Conservation (phyloP, 768 basidiomycete genomes). For the Sistotremastrum suecicum region DNA sequence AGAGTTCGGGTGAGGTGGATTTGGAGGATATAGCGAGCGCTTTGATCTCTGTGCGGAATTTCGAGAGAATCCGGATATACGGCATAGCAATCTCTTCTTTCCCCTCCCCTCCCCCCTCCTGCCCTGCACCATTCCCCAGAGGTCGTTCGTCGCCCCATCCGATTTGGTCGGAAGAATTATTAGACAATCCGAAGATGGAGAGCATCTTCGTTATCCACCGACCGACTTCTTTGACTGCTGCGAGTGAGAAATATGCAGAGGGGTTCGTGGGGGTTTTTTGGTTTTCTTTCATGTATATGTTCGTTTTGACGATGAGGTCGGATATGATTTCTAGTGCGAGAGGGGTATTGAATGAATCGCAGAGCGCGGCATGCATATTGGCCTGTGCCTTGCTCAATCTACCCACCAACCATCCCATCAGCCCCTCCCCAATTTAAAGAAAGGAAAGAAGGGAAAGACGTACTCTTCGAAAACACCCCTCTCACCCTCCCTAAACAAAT, state of each 20-base stretch:
- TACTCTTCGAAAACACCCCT: too few relatives aligned
- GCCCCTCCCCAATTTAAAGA: too few relatives aligned
- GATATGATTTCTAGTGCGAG: slow-evolving; percentile 60
- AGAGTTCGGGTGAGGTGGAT: background rate
- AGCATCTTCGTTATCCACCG: slow-evolving; percentile 34
- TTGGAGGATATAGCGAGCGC: slow-evolving; percentile 65
- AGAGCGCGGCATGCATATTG: slow-evolving; percentile 73
- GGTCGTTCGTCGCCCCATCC: slow-evolving; percentile 73
- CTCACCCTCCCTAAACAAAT: too few relatives aligned
- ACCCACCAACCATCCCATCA: too few relatives aligned
- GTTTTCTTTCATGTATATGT: slow-evolving; percentile 71
- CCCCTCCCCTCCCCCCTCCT: slow-evolving; percentile 27
- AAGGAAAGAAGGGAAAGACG: too few relatives aligned
- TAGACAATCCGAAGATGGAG: slow-evolving; percentile 66
- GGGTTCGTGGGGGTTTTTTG: slow-evolving; percentile 34
- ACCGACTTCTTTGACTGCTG: slow-evolving; percentile 40
- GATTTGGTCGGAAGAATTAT: slow-evolving; percentile 49
- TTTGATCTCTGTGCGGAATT: slow-evolving; percentile 85
- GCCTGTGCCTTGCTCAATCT: slow-evolving; percentile 35
- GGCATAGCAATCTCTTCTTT: slow-evolving; percentile 81
- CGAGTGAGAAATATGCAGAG: slow-evolving; percentile 14
- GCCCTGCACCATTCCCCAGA: slow-evolving; percentile 25
- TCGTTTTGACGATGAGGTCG: slow-evolving; percentile 72
- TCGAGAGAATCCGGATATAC: slow-evolving; percentile 70
- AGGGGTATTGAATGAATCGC: slow-evolving; percentile 96